Conservation (phyloP, 2,329 filamentous ascomycete genomes). For the Pleurostoma richardsiae region DNA sequence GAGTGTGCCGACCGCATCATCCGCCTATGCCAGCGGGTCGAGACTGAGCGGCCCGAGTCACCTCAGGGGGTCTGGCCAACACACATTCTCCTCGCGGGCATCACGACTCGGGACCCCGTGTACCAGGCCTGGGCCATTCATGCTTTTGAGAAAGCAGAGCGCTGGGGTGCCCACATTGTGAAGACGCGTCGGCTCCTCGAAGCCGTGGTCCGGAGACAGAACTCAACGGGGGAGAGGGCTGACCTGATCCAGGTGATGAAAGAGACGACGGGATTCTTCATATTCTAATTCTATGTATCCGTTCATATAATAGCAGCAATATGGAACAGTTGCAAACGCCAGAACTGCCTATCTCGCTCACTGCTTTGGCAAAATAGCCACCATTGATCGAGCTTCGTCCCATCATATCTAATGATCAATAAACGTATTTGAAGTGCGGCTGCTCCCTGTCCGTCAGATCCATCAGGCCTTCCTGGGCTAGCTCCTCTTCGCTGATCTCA, state of each 20-base stretch:
- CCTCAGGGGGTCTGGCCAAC: slow-evolving; percentile 7
- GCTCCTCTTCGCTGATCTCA: slow-evolving; percentile 1
- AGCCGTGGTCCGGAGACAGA: slow-evolving; percentile 2
- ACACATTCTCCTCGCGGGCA: slow-evolving; percentile 2
- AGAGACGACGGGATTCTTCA: slow-evolving; percentile 4
- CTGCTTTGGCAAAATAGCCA: no score
- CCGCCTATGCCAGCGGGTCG: slow-evolving; percentile 4
- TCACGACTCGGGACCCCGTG: slow-evolving; percentile 4
- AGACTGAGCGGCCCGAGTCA: slow-evolving; percentile 1
- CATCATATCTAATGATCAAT: background rate
- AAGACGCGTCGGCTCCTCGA: slow-evolving; percentile 1
- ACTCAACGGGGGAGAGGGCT: slow-evolving; percentile 1
- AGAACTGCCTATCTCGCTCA: no score
- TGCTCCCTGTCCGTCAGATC: slow-evolving; percentile 16
- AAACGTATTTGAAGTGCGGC: slow-evolving; percentile 7
- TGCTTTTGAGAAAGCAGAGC: slow-evolving; percentile 1
- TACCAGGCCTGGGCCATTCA: slow-evolving; percentile 5
- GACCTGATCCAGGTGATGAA: slow-evolving; percentile 4
- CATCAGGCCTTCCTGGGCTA: slow-evolving; percentile 8
- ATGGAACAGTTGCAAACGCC: background rate
- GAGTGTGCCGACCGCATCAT: slow-evolving; percentile 5
- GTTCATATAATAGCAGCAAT: background rate
- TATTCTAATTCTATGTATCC: slow-evolving; percentile 1
- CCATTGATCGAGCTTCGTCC: no score
- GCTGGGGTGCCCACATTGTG: slow-evolving; percentile 2